Evolutionary conservation across 1,284 basidiomycete species (phyloP).

Genomic region (Moniliella sp.): DNA sequence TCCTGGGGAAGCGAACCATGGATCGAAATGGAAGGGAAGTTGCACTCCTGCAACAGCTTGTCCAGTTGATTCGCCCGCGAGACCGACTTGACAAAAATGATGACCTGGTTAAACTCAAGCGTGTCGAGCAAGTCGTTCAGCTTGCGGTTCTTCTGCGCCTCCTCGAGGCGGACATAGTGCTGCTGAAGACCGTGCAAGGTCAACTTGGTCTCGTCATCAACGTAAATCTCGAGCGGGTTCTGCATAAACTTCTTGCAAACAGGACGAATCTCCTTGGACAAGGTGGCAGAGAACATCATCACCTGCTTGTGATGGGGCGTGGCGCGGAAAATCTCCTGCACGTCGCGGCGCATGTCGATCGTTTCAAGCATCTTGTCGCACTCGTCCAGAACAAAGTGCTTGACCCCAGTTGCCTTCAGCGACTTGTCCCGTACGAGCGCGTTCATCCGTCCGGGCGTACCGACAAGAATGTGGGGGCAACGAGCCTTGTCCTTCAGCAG

Average conservation of each 20-base stretch:
- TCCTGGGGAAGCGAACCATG: slow-evolving; percentile 84
- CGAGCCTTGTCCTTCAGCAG: slow-evolving; percentile 82
- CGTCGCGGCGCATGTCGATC: slow-evolving; percentile 99
- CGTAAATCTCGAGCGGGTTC: slow-evolving; percentile 94
- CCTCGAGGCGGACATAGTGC: slow-evolving; percentile 68
- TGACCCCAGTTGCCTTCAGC: slow-evolving; percentile 28
- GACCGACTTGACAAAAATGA: slow-evolving; percentile 97
- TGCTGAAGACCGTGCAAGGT: slow-evolving; percentile 96
- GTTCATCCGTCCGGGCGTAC: slow-evolving; percentile 56
- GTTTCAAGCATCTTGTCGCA: slow-evolving; percentile 99
- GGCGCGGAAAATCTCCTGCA: slow-evolving; percentile 97
- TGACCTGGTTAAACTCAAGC: slow-evolving; percentile 97
- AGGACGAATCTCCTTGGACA: slow-evolving; percentile 83
- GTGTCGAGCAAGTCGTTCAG: slow-evolving; percentile 86
- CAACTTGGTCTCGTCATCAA: slow-evolving; percentile 96
- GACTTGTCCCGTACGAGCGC: slow-evolving; percentile 30
- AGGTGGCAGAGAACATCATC: slow-evolving; percentile 99
- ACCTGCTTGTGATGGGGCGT: slow-evolving; percentile 99
- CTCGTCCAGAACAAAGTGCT: slow-evolving; percentile 96
- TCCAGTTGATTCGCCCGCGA: slow-evolving; percentile 87
- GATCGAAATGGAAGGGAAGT: slow-evolving; percentile 93
- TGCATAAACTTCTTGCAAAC: slow-evolving; percentile 99
- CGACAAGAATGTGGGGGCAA: slow-evolving; percentile 96
- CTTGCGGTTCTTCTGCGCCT: slow-evolving; percentile 87
- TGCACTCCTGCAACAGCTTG: slow-evolving; percentile 83